Base-by-base conservation (phyloP, 768 basidiomycete genomes). In the Mycena vulgaris region DNA sequence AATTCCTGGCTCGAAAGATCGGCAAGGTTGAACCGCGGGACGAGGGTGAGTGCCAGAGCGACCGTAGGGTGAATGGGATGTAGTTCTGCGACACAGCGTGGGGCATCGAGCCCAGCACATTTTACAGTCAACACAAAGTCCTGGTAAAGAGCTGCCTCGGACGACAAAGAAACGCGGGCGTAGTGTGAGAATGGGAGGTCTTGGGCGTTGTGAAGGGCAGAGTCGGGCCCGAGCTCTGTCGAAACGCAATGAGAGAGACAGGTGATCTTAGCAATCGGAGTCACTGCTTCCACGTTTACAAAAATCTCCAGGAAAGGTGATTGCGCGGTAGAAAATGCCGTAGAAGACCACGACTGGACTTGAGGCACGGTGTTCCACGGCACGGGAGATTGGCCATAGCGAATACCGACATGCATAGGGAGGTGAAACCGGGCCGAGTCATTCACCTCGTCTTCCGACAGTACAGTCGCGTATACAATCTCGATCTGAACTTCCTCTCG, bases 71-170 rank as follows among this genome's bases (percentile, higher is more conserved):
- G 59, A 6, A 37, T 53, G 4, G 66, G 66, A n/a, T 68, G 66
- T 3, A 48, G 40, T 42, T 68, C 66, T 28, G 59, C 66, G 21
- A 68, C 42, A 31, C 66, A 68, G 39, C 66, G 66, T 19, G 66
- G 66, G 21, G 66, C 31, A 27, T 68, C 66, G 51, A 68, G 59
- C 21, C 66, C 66, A 14, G 66, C 42, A 19, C 51, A 68, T 37
- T 62, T 68, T 7, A 33, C 84, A 78, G 71, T 88, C 85, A 88
- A 87, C 0, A 88, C 78, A 37, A 82, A 88, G 49, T 88, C 87
- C 42, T 85, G 84, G 4, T 69, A 65, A 31, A 87, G 76, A n/a
- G 63, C 51, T 0, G 66, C 9, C 9, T 61, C 57, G 5, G 70
- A 72, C 37, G 70, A 63, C 3, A 72, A 51, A 2, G 70, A 68